Evolutionary conservation across 805 yeast species (phyloP).

Genomic region (Wickerhamomyces queroliae): DNA sequence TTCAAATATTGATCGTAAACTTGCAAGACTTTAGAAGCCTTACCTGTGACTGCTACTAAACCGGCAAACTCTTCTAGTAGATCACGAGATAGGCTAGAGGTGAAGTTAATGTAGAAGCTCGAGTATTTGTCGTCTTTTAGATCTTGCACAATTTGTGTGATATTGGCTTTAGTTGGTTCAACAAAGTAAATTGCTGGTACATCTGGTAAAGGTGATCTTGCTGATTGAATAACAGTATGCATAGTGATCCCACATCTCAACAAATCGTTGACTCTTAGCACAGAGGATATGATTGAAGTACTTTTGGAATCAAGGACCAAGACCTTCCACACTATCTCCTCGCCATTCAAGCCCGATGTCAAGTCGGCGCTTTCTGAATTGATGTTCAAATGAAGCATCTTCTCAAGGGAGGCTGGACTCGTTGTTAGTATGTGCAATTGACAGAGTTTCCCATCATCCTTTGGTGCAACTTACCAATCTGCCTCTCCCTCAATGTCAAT

Average conservation of each 20-base stretch:
- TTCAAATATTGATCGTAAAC: slow-evolving; percentile 93
- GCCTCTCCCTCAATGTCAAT: slow-evolving; percentile 33
- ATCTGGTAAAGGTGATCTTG: slow-evolving; percentile 82
- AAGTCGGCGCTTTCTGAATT: slow-evolving; percentile 46
- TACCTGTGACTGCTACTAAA: slow-evolving; percentile 66
- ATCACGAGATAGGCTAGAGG: slow-evolving; percentile 70
- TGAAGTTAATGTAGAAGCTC: slow-evolving; percentile 77
- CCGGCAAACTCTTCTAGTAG: slow-evolving; percentile 86
- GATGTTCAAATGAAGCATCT: slow-evolving; percentile 79
- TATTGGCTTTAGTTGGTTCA: slow-evolving; percentile 77
- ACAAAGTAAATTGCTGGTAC: slow-evolving; percentile 93
- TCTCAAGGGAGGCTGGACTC: slow-evolving; percentile 48
- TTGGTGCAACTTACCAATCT: slow-evolving; percentile 33
- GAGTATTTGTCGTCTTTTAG: slow-evolving; percentile 71
- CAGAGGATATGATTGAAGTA: slow-evolving; percentile 82
- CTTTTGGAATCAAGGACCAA: slow-evolving; percentile 76
- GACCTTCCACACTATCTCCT: slow-evolving; percentile 86
- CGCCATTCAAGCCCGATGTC: slow-evolving; percentile 49
- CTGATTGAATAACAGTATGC: slow-evolving; percentile 67
- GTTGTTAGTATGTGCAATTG: neutral
- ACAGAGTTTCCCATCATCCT: too few species aligned
- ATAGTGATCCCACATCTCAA: slow-evolving; percentile 88
- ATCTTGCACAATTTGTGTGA: slow-evolving; percentile 65
- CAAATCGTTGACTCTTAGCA: slow-evolving; percentile 87
- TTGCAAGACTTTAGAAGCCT: slow-evolving; percentile 69